Base-by-base conservation (phyloP, 129 eudicot genomes). In the Arctium lappa region DNA sequence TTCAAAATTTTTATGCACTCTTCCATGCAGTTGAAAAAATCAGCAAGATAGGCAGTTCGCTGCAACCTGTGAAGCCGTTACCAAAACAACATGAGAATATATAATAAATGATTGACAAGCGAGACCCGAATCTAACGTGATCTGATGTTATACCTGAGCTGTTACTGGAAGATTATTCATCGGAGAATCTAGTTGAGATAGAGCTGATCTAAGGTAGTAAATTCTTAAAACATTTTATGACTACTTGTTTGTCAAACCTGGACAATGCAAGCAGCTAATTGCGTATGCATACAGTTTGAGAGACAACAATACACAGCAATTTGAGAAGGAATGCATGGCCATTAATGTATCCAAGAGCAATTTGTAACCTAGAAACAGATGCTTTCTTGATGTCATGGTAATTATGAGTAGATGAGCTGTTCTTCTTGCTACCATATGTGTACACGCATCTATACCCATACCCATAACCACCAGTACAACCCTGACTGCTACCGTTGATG, bases 191-290 rank as follows among this genome's bases (percentile, higher is more conserved):
- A 90, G 91, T 77, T 88, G 74, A 42, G 91, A 88, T 78, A 90
- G 89, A 66, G 94, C 90, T 53, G 76, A 70, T 77, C 83, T 88
- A 77, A 88, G 86, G 6, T 60, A 56, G 65, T n/a, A 56, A 12
- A 50, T 42, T 90, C 94, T 62, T 88, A 90, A 22, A 65, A 88
- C 86, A 70, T 86, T 82, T 69, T 88, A 88, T 80, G 13, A 91
- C 88, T 29, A 90, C 88, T 86, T 91, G 84, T 84, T 90, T 88
- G 87, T 90, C 94, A 90, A 90, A 88, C 94, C 94, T 90, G 86
- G 73, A 79, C 18, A 81, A 7, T 16, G 79, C 7, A 63, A 44
- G 75, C 75, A 12, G 63, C 56, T 65, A 79, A 78, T 11, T 31
- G 74, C 74, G 36, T 72, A 66, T 72, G 72, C 50, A 44, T 44